Evolutionary conservation across 768 basidiomycete genomes (phyloP), one percentile per base, ranked within the genome.

Genomic region (Leccinum disarticulatum): DNA sequence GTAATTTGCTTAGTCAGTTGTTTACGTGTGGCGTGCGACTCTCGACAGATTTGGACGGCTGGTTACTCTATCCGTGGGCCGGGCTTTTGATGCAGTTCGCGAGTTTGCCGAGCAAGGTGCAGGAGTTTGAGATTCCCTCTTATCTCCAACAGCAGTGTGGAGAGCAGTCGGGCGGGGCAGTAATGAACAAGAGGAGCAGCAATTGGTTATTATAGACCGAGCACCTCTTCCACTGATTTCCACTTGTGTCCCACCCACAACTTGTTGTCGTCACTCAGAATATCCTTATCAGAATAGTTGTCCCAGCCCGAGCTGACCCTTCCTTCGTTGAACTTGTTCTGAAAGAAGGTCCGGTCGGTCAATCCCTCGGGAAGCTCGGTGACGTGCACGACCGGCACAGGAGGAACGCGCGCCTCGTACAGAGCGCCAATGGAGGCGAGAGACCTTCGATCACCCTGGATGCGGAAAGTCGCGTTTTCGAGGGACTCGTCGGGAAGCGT

Each of bases 41-140:
- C 22, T 22, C 22, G 22, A 22, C 22, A 22, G 22, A 22, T 22
- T 22, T 22, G 1, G 22, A 22, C 22, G 22, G 22, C 22, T 22
- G 22, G 22, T 22, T 22, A 22, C 22, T 22, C 22, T 22, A 22
- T 22, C 22, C 22, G 22, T 22, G 22, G 0, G 70, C 76, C 0
- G 78, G 79, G 8, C 64, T 80, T 30, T 36, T 80, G 46, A 74
- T 80, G 73, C 77, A 76, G 58, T 65, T 80, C 54, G 77, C 74
- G 59, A 74, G 70, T 51, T 64, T 78, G 58, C 77, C 77, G 9
- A 71, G 69, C 19, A 55, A 69, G 58, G 68, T 76, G 41, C 71
- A 74, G 33, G 62, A 68, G 56, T 70, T 77, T 31, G 61, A 70
- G 35, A 66, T 77, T 17, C 77, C 77, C 3, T 65, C 73, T 36